These are phyloP conservation scores for Vitis amurensis DNA, from an alignment of 164 flowering plant genomes.

Conservation along the genomic window DNA sequence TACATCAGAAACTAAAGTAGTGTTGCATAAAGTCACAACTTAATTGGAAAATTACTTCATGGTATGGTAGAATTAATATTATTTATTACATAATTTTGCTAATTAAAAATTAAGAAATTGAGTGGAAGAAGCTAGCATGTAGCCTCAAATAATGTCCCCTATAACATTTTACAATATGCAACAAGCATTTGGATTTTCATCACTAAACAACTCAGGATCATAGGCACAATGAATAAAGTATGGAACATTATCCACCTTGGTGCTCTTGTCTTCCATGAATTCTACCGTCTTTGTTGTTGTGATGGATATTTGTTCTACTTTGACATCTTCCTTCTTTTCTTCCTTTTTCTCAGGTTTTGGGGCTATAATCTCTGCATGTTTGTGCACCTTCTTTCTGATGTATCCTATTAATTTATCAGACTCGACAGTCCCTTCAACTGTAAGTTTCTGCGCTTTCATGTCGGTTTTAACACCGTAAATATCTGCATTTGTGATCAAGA, in stretches of 20 bases:
- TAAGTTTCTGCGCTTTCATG: conserved; percentile 54
- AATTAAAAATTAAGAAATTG: no score
- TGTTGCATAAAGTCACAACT: no score
- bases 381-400: conserved; percentile 50
- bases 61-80: no score
- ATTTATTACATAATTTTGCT: no score
- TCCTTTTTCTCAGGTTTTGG: conserved; percentile 30
- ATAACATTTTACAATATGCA: conserved; percentile 29
- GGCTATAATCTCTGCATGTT: conserved; percentile 56
- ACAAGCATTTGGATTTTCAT: conserved; percentile 87
- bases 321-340: conserved; percentile 10
- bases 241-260: conserved; percentile 33
- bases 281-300: conserved; percentile 1
- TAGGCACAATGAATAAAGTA: conserved; percentile 65
- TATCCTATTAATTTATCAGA: conserved; percentile 40
- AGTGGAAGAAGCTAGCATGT: no score
- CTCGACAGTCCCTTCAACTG: conserved; percentile 61
- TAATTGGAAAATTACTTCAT: no score
- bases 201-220: conserved; percentile 77
- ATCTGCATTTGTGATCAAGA: conserved; percentile 31
- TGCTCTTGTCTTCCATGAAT: conserved; percentile 26
- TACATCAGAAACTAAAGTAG: no score
- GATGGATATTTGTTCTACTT: background rate
- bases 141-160: no score
- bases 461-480: conserved; percentile 57